Percentiles rank a stretch among this genome's conserved stretches.
Conservation (phyloP, 129 eudicot species). For the Flaveria linearis region DNA sequence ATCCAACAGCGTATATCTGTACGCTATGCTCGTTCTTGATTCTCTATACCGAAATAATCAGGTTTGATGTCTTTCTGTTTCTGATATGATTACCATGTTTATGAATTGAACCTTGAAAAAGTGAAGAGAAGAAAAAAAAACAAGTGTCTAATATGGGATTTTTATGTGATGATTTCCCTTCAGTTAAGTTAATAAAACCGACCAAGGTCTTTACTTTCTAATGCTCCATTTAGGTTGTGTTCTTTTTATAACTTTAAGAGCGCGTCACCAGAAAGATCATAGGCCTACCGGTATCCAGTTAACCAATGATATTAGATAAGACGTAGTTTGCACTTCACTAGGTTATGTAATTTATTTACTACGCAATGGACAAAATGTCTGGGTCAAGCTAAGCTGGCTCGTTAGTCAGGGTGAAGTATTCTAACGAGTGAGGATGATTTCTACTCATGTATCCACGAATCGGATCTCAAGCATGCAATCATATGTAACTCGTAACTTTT, state of each 20-base stretch:
- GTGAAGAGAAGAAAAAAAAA: slow-evolving; percentile 22
- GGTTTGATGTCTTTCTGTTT: slow-evolving; percentile 25
- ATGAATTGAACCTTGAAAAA: slow-evolving; percentile 32
- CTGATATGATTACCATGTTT: slow-evolving; percentile 22
- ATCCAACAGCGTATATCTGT: slow-evolving; percentile 67
- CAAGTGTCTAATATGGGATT: slow-evolving; percentile 29
- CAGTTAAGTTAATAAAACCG: slow-evolving; percentile 14
- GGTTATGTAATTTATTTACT: not conserved
- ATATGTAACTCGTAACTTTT: not conserved
- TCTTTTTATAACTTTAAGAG: not conserved
- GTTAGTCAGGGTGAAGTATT: not conserved
- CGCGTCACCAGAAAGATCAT: not conserved
- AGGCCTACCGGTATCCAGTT: not conserved
- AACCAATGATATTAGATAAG: not conserved
- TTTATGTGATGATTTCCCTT: slow-evolving; percentile 39
- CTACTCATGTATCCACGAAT: not conserved
- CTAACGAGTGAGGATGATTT: not conserved
- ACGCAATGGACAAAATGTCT: not conserved
- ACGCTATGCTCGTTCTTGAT: slow-evolving; percentile 61
- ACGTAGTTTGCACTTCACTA: not conserved
- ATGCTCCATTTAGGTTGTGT: not conserved
- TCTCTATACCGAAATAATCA: slow-evolving; percentile 19
- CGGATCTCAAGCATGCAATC: not conserved
- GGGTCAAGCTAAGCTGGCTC: not conserved
- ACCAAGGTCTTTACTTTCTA: not conserved